Base-by-base conservation (phyloP, 805 yeast genomes). In the Sugiyamaella lignohabitans region DNA sequence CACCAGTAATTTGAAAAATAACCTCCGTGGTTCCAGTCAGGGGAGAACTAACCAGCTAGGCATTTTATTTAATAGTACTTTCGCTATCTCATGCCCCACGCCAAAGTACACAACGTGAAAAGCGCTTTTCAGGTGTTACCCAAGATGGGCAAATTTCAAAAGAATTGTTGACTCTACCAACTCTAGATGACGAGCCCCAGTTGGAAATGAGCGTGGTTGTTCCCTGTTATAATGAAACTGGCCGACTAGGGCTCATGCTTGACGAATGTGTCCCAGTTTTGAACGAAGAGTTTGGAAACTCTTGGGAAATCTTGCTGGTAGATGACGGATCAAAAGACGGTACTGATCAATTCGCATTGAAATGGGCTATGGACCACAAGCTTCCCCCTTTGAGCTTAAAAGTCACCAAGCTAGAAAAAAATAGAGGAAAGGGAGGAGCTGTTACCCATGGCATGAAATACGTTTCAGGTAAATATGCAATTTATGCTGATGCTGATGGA, bases 401-500 rank as follows among this genome's bases (percentile, higher is more conserved):
- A 55, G 88, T 87, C 38, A 72, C 86, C n/a, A 74, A 73, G 54
- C 72, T 93, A 52, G 76, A 66, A 20, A 64, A 76, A 52, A 93
- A 93, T 63, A 74, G 98, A 57, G 98, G 98, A 21, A 91, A 91
- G 67, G 94, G 94, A 30, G 96, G 98, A 10, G 98, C 98, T 0
- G 98, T 93, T 0, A 80, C 94, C 16, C 97, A 91, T 64, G 98
- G 98, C 4, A 67, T 93, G 63, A 76, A 82, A 56, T 80, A 79
- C 57, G 69, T 82, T 2, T 70, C 87, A 38, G 98, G 98, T 10
- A 63, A 72, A 47, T 82, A 76, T 57, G 78, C 79, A 8, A 73
- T 93, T 6, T 93, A 93, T 69, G 98, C 96, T 1, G 98, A 93
- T 66, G 98, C 98, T 1, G 98, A 93, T 66, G 98, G 98, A 29